Percentiles rank a stretch among this genome's conserved stretches.
Evolutionary conservation across 306 rosid genomes (phyloP).

Genomic region (Begonia fuchsioides): DNA sequence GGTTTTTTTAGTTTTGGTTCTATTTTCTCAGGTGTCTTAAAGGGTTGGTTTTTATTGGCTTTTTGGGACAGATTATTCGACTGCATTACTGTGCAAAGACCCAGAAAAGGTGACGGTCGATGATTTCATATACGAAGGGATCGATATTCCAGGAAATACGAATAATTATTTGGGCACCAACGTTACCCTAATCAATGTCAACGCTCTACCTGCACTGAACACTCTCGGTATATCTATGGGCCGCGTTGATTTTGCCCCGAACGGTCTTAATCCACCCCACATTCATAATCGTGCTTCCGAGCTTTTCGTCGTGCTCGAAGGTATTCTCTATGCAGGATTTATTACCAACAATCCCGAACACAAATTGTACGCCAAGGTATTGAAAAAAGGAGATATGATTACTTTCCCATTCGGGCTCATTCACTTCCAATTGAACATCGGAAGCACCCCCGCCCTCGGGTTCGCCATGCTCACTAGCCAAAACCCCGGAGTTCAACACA

Average conservation of each 20-base stretch:
- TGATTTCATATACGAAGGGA: conserved; percentile 9
- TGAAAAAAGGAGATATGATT: conserved; percentile 10
- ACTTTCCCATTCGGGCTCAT: conserved; percentile 9
- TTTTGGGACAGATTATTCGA: neutral
- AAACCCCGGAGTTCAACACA: conserved; percentile 4
- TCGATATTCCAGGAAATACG: conserved; percentile 4
- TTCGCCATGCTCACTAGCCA: conserved; percentile 10
- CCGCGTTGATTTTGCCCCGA: conserved; percentile 7
- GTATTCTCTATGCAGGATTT: conserved; percentile 3
- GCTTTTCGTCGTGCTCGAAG: conserved; percentile 6
- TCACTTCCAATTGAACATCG: conserved; percentile 8
- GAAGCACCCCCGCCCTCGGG: neutral
- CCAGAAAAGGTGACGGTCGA: neutral
- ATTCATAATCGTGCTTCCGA: conserved; percentile 8
- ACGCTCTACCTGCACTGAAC: conserved; percentile 5
- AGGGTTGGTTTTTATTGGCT: neutral
- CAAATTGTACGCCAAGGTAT: neutral
- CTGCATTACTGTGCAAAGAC: conserved; percentile 8
- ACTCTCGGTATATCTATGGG: conserved; percentile 9
- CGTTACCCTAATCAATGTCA: conserved; percentile 6
- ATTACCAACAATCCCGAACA: conserved; percentile 4
- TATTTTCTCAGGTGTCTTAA: too few species aligned
- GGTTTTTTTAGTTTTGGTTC: too few species aligned
- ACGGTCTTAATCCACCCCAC: conserved; percentile 8
- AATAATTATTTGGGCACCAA: conserved; percentile 1